These are phyloP conservation scores for Taxillus chinensis DNA, from an alignment of 164 flowering plant genomes.

Conservation along the genomic window DNA sequence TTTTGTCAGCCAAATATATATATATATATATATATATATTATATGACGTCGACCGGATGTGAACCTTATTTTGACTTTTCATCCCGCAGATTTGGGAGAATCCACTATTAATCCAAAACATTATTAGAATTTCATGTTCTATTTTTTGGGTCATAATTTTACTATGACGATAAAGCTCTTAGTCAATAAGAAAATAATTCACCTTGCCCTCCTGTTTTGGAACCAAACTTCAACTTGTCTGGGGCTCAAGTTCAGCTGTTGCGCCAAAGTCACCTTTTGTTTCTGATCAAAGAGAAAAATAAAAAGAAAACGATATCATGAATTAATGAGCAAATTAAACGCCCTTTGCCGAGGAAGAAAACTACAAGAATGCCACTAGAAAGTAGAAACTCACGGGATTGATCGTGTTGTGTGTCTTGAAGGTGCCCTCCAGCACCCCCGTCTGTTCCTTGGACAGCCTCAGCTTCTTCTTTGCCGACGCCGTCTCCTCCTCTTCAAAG, in stretches of 20 bases:
- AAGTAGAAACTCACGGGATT: conserved; percentile 40
- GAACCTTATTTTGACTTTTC: too few species aligned
- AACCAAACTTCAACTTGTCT: conserved; percentile 67
- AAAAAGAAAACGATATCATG: too few species aligned
- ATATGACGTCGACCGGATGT: too few species aligned
- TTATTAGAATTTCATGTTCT: too few species aligned
- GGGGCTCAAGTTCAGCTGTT: conserved; percentile 38
- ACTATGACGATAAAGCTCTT: conserved; percentile 5
- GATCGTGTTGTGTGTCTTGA: conserved; percentile 39
- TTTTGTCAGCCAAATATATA: too few species aligned
- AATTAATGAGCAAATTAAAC: conserved; percentile 4
- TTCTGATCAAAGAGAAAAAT: conserved; percentile 30
- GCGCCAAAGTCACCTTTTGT: conserved; percentile 46
- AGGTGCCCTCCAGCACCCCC: conserved; percentile 31
- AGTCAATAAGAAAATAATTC: conserved; percentile 3
- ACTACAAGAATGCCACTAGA: not conserved
- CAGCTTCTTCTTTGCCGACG: conserved; percentile 32
- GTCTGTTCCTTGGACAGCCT: conserved; percentile 38
- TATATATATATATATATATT: too few species aligned
- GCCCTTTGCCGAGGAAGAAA: not conserved
- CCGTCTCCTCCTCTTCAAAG: too few species aligned
- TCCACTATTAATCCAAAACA: too few species aligned
- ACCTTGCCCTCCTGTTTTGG: conserved; percentile 64
- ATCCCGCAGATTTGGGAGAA: too few species aligned
- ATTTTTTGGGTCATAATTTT: too few species aligned